Evolutionary conservation across 768 basidiomycete species (phyloP).

Genomic region (Sistotremastrum niveocremeum): DNA sequence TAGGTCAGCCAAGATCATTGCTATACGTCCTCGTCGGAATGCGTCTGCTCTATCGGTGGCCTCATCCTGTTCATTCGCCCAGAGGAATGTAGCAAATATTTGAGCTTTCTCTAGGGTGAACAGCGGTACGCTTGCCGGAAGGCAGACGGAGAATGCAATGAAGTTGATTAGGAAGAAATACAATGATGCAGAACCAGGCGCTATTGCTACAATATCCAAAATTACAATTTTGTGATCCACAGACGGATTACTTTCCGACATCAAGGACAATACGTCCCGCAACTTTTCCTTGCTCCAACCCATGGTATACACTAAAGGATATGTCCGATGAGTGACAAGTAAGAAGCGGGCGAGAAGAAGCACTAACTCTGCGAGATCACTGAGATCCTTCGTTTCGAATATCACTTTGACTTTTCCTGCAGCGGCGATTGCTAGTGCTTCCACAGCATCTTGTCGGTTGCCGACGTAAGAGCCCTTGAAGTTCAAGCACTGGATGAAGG

Average conservation of each 20-base stretch:
- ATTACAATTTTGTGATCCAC: too few relatives aligned
- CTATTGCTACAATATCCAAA: too few relatives aligned
- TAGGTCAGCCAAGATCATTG: too few relatives aligned
- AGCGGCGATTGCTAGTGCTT: conserved; percentile 68
- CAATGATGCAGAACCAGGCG: too few relatives aligned
- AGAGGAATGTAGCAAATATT: too few relatives aligned
- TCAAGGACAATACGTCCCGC: conserved; percentile 26
- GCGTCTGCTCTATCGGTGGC: too few relatives aligned
- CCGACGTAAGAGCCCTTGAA: conserved; percentile 29
- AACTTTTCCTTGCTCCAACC: conserved; percentile 26
- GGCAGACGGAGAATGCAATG: too few relatives aligned
- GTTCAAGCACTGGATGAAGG: conserved; percentile 12
- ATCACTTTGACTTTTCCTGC: conserved; percentile 54
- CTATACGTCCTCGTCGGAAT: too few relatives aligned
- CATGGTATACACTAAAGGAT: conserved; percentile 23
- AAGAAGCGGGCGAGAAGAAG: background rate
- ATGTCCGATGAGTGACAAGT: background rate
- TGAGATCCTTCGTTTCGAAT: conserved; percentile 32
- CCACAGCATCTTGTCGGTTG: conserved; percentile 72
- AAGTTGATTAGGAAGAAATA: too few relatives aligned
- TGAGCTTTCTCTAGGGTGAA: too few relatives aligned
- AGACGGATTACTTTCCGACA: background rate
- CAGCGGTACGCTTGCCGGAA: too few relatives aligned
- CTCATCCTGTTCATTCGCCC: too few relatives aligned
- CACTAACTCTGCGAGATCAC: conserved; percentile 38